Evolutionary conservation across 1,284 basidiomycete species (phyloP), one percentile per base, ranked within the genome.

Genomic region (Macrocystidia cucumis): DNA sequence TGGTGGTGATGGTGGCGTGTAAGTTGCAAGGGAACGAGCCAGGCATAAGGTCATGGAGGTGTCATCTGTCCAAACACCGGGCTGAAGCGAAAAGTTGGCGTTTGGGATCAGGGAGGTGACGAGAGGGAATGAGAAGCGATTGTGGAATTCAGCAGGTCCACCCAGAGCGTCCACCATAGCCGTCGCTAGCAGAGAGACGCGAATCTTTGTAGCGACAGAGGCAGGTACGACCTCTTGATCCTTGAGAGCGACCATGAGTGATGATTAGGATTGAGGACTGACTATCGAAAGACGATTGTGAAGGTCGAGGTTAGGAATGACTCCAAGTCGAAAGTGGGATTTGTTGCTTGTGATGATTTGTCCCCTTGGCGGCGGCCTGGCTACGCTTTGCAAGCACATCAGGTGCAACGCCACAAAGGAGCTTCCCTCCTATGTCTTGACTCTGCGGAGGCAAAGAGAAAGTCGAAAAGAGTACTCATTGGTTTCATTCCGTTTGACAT

Each of bases 31-130:
- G 4, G 64, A 63, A 4, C 50, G 48, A 4, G 61, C 62, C 3
- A 68, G 52, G 34, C 62, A 65, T 2, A 68, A 55, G 12, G 55
- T 55, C 62, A 63, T 65, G 22, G 60, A 63, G 1, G 64, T 66
- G 40, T 67, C 64, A 43, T 67, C 65, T n/a, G 65, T 66, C 63
- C 63, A 68, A 17, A 60, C 54, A 3, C 65, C 65, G 7, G 56
- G 45, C 1, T 50, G 50, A 7, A 64, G 48, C 1, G 29, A 23
- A 38, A 66, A 67, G 31, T 55, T 62, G 1, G 46, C 22, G 42
- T 66, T 68, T 9, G 57, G 55, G 7, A 44, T 40, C 62, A 66
- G 65, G n/a, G 46, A 39, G 3, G 49, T 48, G 31, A 64, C 35
- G 25, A 61, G 48, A 4, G 48, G 44, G 47, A 63, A 65, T 8